Percentiles rank a stretch among this genome's conserved stretches.
Conservation (phyloP, 1,284 basidiomycete species). For the Cryptococcus deneoformans region DNA sequence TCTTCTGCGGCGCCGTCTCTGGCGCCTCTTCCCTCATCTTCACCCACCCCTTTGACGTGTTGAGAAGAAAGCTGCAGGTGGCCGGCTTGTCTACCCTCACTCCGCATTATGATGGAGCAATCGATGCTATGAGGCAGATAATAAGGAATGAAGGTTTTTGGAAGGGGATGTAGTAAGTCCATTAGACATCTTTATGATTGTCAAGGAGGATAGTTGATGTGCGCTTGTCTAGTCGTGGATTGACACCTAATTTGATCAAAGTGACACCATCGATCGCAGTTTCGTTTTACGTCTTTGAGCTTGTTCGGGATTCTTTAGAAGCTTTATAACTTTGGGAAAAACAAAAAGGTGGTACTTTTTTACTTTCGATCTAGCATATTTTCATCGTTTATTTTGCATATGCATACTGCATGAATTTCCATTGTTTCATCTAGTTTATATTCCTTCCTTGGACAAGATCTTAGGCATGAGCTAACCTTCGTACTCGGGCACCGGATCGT, state of each 20-base stretch:
- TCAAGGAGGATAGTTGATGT: background rate
- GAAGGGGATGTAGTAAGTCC: conserved; percentile 49
- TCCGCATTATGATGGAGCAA: conserved; percentile 70
- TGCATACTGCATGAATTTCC: no score
- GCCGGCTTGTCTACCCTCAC: conserved; percentile 70
- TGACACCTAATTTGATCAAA: conserved; percentile 89
- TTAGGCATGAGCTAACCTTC: no score
- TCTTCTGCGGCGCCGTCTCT: conserved; percentile 54
- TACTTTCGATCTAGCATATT: no score
- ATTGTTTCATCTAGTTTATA: no score
- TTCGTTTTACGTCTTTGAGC: conserved; percentile 55
- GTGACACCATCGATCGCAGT: conserved; percentile 89
- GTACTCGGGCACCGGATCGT: no score
- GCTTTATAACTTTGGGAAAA: conserved; percentile 4
- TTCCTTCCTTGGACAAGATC: no score
- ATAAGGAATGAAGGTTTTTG: conserved; percentile 66
- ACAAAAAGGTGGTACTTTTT: no score
- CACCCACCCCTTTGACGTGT: conserved; percentile 94
- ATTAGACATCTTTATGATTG: background rate
- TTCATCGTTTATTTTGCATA: no score
- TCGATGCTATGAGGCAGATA: conserved; percentile 71
- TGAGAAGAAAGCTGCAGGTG: conserved; percentile 88
- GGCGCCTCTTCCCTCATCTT: conserved; percentile 81
- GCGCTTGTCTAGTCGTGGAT: conserved; percentile 67
- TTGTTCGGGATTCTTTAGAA: conserved; percentile 42